These are phyloP conservation scores for Acanthamoeba pearcei DNA, from an alignment of 208 protist genomes.

Conservation along the genomic window DNA sequence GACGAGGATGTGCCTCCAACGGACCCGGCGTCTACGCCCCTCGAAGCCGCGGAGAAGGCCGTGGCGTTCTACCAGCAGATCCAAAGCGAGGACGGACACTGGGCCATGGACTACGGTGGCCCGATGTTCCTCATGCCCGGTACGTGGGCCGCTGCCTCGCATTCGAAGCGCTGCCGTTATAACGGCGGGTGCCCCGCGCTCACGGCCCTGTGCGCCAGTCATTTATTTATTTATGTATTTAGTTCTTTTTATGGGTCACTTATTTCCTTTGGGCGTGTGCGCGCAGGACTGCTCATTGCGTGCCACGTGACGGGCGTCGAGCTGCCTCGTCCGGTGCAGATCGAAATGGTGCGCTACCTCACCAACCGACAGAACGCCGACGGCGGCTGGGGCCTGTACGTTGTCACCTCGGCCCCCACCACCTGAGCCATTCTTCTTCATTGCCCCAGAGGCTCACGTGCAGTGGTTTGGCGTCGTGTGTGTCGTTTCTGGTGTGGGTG, in stretches of 20 bases:
- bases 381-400: slow-evolving; percentile 95
- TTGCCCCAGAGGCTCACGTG: too few relatives aligned
- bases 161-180: too few relatives aligned
- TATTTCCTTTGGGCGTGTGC: too few relatives aligned
- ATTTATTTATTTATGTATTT: slow-evolving; percentile 71
- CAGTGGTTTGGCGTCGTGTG: neutral
- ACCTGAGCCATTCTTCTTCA: too few relatives aligned
- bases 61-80: slow-evolving; percentile 77
- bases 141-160: neutral
- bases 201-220: neutral
- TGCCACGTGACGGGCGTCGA: slow-evolving; percentile 91
- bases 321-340: slow-evolving; percentile 84
- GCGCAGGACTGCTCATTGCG: slow-evolving; percentile 94
- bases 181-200: neutral
- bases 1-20: neutral
- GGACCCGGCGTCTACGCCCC: neutral
- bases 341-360: slow-evolving; percentile 96
- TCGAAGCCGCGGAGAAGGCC: slow-evolving; percentile 18
- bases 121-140: slow-evolving; percentile 95
- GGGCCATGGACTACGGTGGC: slow-evolving; percentile 98
- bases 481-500: neutral
- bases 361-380: slow-evolving; percentile 95
- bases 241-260: too few relatives aligned
- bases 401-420: neutral
- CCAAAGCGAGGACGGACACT: slow-evolving; percentile 94